These are phyloP conservation scores for Gracilaria domingensis DNA, from an alignment of 23 red algal species.

Conservation along the genomic window DNA sequence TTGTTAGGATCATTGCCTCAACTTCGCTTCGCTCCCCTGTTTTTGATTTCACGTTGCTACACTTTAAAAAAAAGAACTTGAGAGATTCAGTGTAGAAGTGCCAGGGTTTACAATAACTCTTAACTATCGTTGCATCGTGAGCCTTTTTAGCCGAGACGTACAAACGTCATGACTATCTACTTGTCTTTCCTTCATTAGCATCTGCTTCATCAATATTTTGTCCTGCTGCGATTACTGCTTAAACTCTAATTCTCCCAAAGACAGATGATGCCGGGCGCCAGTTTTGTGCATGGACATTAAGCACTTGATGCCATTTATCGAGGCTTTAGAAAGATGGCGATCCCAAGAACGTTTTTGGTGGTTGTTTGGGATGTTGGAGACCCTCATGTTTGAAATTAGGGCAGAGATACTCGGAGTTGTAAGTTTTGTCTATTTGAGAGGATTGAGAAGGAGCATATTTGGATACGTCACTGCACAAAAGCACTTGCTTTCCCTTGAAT, in stretches of 20 bases:
- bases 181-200: no score
- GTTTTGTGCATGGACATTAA: slow-evolving; percentile 52
- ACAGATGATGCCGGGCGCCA: slow-evolving; percentile 16
- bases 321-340: background rate
- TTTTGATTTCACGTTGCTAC: no score
- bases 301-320: slow-evolving; percentile 30
- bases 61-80: no score
- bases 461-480: slow-evolving; percentile 31
- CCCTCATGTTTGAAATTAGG: slow-evolving; percentile 35
- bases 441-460: slow-evolving; percentile 12
- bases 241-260: slow-evolving; percentile 40
- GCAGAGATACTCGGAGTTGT: slow-evolving; percentile 52
- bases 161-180: no score
- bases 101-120: no score
- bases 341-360: background rate
- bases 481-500: slow-evolving; percentile 28
- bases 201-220: no score
- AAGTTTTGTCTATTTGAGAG: slow-evolving; percentile 21
- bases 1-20: no score
- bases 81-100: no score
- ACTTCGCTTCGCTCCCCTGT: no score
- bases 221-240: no score
- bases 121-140: no score
- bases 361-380: slow-evolving; percentile 45
- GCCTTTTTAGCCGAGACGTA: no score